These are phyloP conservation scores for Carex kokanica DNA, from an alignment of 176 grass and related monocot genomes.

Conservation along the genomic window DNA sequence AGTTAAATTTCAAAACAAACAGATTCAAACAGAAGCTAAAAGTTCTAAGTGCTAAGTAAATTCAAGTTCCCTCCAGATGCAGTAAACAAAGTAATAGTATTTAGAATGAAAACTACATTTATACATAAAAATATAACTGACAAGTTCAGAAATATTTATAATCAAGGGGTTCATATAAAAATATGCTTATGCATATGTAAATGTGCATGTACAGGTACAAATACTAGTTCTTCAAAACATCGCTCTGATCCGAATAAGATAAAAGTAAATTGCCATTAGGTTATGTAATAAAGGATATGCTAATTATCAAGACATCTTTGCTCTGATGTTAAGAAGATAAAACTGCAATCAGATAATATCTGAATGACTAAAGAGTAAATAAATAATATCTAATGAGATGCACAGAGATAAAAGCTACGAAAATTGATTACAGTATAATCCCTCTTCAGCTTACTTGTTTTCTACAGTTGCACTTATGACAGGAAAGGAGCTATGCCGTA, in stretches of 20 bases:
- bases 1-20: not conserved
- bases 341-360: not conserved
- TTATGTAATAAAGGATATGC: not conserved
- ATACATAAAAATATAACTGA: not conserved
- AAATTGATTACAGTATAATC: not conserved
- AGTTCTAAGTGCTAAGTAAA: not conserved
- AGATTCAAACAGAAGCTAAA: not conserved
- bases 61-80: not conserved
- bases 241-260: not conserved
- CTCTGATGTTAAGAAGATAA: conserved; percentile 1
- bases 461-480: conserved; percentile 47
- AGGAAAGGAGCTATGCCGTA: conserved; percentile 57
- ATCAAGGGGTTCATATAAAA: not conserved
- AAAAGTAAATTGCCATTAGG: not conserved
- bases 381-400: conserved; percentile 10
- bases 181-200: not conserved
- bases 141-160: not conserved
- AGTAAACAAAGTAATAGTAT: not conserved
- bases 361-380: not conserved
- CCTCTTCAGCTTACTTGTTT: conserved; percentile 44
- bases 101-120: not conserved
- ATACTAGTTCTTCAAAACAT: not conserved
- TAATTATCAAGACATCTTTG: not conserved
- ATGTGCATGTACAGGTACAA: not conserved
- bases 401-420: not conserved